Evolutionary conservation across 345 rosid genomes (phyloP).

Genomic region (Camelina sativa): DNA sequence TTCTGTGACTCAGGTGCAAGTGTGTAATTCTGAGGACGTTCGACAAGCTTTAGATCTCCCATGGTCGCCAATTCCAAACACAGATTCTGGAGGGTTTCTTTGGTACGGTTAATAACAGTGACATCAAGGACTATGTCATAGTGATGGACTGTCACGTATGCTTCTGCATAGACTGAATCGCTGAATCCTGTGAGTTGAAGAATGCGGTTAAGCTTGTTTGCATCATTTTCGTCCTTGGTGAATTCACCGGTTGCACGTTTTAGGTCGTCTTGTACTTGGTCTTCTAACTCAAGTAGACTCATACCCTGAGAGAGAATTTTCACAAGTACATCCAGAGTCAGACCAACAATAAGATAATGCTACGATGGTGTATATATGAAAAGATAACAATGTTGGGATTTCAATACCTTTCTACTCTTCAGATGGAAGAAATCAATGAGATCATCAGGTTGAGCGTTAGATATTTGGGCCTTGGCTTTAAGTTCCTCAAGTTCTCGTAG

Average conservation of each 20-base stretch:
- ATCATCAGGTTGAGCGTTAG: slow-evolving; percentile 92
- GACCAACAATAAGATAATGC: slow-evolving; percentile 1
- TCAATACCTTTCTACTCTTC: slow-evolving; percentile 86
- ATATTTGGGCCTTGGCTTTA: slow-evolving; percentile 85
- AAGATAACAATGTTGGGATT: not conserved
- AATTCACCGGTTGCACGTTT: slow-evolving; percentile 98
- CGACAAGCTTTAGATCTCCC: slow-evolving; percentile 97
- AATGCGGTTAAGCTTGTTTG: slow-evolving; percentile 89
- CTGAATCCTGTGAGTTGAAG: slow-evolving; percentile 97
- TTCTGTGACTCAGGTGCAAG: slow-evolving; percentile 90
- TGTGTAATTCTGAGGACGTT: slow-evolving; percentile 92
- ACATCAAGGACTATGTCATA: slow-evolving; percentile 95
- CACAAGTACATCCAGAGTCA: not conserved
- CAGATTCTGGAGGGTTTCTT: slow-evolving; percentile 90
- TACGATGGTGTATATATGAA: not conserved
- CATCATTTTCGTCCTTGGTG: slow-evolving; percentile 83
- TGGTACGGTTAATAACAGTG: slow-evolving; percentile 83
- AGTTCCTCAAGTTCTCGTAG: slow-evolving; percentile 74
- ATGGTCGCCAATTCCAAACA: slow-evolving; percentile 98
- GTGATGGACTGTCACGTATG: slow-evolving; percentile 90
- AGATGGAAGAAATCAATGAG: slow-evolving; percentile 94
- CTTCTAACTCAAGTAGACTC: slow-evolving; percentile 98
- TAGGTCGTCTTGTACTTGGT: slow-evolving; percentile 92
- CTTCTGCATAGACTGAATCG: slow-evolving; percentile 96
- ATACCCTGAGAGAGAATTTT: slow-evolving; percentile 62